Conservation (phyloP, 305 asterid species). For the Coffea humblotiana region DNA sequence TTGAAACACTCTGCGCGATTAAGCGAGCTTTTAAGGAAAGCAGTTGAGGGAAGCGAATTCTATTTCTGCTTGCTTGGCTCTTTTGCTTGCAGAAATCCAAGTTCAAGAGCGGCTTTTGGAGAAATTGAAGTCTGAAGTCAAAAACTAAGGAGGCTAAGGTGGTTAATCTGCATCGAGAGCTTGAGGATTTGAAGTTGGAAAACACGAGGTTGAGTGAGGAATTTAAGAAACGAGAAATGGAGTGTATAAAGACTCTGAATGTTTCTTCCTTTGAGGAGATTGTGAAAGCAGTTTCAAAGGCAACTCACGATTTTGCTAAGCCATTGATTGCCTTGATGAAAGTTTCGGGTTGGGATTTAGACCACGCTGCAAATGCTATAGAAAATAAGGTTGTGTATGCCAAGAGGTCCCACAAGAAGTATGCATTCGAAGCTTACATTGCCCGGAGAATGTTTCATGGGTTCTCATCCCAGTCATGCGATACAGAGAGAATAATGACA, state of each 20-base stretch:
- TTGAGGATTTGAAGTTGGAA: constrained; percentile 41
- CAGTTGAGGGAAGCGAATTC: constrained; percentile 39
- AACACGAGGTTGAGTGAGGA: constrained; percentile 46
- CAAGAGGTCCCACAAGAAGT: constrained; percentile 74
- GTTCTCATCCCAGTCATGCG: constrained; percentile 35
- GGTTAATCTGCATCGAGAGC: constrained; percentile 34
- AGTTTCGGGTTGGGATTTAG: constrained; percentile 76
- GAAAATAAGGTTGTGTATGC: constrained; percentile 51
- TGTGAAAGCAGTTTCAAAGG: constrained; percentile 52
- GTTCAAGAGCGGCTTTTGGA: constrained; percentile 50
- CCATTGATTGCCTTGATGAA: constrained; percentile 74
- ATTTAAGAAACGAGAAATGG: constrained; percentile 38
- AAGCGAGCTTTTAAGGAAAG: constrained; percentile 54
- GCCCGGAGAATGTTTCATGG: constrained; percentile 63
- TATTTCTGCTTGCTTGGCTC: constrained; percentile 42
- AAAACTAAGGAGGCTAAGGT: constrained; percentile 39
- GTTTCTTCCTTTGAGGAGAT: constrained; percentile 45
- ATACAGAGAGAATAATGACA: constrained; percentile 38
- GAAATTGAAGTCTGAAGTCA: constrained; percentile 52
- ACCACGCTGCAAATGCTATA: constrained; percentile 57
- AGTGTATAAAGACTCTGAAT: constrained; percentile 31
- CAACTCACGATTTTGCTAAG: constrained; percentile 74
- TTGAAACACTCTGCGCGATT: constrained; percentile 48
- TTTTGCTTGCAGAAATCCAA: constrained; percentile 50
- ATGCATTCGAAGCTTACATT: constrained; percentile 74